Evolutionary conservation across 352 stramenopile species (phyloP), one percentile per base, ranked within the genome.

Genomic region (Poterioochromonas sp.): DNA sequence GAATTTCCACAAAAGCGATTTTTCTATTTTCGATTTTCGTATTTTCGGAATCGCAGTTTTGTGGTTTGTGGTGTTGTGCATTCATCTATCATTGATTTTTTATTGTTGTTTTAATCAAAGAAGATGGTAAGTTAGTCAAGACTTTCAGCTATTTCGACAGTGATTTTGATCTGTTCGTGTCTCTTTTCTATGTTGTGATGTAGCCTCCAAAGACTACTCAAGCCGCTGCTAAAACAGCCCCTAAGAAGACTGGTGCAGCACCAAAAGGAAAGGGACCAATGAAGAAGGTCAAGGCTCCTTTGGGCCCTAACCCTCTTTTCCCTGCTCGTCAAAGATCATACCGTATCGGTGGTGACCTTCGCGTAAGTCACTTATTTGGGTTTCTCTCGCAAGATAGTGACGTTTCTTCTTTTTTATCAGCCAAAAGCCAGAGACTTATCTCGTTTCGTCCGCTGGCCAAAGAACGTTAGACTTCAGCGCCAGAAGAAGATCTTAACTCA

Each of bases 401-500:
- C n/a, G n/a, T 77, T 81, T 44, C 77, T 3, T 83, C 81, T 11
- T 32, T 58, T 0, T 78, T 5, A 73, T 84, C 83, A 96, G 87
- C 93, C 93, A 77, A 93, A 92, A 82, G 85, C 86, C 64, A 91
- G 91, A 82, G 95, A 99, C 87, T 87, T 99, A 79, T 96, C 89
- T 79, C 91, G 96, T 80, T 99, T 98, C 83, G 94, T 99, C 41
- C 93, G 94, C 82, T 99, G 95, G 96, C 95, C 96, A 73, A 89
- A 92, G 83, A 98, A 99, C 87, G 93, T 99, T 76, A 91, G 95
- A 79, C 88, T 99, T 80, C 96, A 99, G 89, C 92, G 96, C 84
- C 95, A 99, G 88, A 91, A 93, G 83, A 97, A 98, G 81, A 92
- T 99, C 71, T 86, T 99, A 78, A 95, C 97, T 87, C 92, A 98